A percentile compares a stretch with the other conserved stretches of the same genome.
Evolutionary conservation across 1,139 yeast species (phyloP).

Genomic region (Debaryomyces udenii): DNA sequence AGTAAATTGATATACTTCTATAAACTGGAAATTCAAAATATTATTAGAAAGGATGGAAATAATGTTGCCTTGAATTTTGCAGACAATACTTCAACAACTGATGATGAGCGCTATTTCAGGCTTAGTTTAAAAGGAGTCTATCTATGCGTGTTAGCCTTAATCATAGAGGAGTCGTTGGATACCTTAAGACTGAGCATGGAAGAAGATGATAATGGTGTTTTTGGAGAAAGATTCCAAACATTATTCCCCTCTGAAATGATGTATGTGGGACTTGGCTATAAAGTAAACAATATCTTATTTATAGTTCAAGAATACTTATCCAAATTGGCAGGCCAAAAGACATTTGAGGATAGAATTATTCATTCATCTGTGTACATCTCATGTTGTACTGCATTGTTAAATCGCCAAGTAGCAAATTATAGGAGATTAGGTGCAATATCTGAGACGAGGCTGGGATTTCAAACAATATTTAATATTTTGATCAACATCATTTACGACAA

Average conservation of each 20-base stretch:
- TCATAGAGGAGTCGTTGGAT: conserved; percentile 37
- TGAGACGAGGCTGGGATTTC: conserved; percentile 4
- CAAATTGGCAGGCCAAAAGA: conserved; percentile 8
- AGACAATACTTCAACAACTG: conserved; percentile 11
- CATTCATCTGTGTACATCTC: conserved; percentile 30
- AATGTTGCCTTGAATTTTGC: conserved; percentile 19
- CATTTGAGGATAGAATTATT: conserved; percentile 8
- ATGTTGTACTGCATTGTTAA: conserved; percentile 27
- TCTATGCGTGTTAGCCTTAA: conserved; percentile 33
- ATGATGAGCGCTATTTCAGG: conserved; percentile 18
- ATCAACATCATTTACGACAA: conserved; percentile 17
- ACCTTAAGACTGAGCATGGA: conserved; percentile 22
- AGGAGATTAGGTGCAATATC: conserved; percentile 18
- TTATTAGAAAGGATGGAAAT: conserved; percentile 22
- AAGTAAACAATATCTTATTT: conserved; percentile 19
- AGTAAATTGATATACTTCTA: conserved; percentile 29
- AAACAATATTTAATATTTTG: conserved; percentile 7
- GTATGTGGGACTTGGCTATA: conserved; percentile 22
- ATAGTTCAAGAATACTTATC: conserved; percentile 22
- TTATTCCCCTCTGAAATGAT: conserved; percentile 32
- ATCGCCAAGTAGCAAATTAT: conserved; percentile 24
- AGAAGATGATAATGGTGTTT: conserved; percentile 16
- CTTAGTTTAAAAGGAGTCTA: conserved; percentile 31
- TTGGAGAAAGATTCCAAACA: conserved; percentile 20
- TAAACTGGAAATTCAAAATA: conserved; percentile 27